phyloP scores from a whole-genome alignment of 768 basidiomycete genomes.

The Rhizopogon vesiculosus region DNA sequence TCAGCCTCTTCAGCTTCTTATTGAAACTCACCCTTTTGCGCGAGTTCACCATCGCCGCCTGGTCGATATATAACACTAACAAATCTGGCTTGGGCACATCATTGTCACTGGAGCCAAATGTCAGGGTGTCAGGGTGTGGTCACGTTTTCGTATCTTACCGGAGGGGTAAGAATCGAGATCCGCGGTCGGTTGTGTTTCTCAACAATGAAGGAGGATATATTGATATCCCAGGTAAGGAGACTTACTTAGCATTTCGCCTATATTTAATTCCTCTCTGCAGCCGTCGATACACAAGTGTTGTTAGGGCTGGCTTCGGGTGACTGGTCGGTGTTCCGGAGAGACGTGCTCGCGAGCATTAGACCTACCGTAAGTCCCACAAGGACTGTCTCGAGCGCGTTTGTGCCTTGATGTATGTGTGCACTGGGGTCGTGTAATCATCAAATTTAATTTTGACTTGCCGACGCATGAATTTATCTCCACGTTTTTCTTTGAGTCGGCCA shows the following conservation, averaged over 20 bases:
- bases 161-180: neutral
- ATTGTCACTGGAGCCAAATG: too few species aligned
- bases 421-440: too few species aligned
- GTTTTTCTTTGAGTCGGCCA: too few species aligned
- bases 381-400: neutral
- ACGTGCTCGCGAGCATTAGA: neutral
- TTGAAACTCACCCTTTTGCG: neutral
- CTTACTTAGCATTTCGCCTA: too few species aligned
- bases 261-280: neutral
- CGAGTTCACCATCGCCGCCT: neutral
- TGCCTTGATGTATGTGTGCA: too few species aligned
- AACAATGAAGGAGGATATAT: neutral
- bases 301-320: neutral
- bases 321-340: neutral
- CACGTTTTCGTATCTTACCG: neutral
- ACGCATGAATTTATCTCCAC: too few species aligned
- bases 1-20: neutral
- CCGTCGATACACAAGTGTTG: neutral
- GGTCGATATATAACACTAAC: too few species aligned
- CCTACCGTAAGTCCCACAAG: neutral
- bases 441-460: too few species aligned
- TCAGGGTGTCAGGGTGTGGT: neutral
- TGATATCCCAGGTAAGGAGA: neutral
- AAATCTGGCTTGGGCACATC: too few species aligned
- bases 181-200: too few species aligned